phyloP scores from a whole-genome alignment of 768 basidiomycete genomes.

The Tulasnella sp. region DNA sequence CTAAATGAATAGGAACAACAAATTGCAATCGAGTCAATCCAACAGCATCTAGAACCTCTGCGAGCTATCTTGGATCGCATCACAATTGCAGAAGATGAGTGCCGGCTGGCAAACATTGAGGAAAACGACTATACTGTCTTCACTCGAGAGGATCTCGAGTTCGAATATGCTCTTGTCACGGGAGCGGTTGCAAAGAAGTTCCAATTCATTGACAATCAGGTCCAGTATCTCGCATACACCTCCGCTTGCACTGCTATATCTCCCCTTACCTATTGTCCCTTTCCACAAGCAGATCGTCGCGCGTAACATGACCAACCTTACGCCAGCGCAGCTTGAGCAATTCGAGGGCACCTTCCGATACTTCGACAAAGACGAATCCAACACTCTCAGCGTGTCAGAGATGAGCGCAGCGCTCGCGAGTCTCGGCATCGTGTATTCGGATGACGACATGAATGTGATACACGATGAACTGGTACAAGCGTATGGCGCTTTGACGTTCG shows the following conservation, averaged over 20 bases:
- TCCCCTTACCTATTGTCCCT: not conserved
- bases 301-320: slow-evolving; percentile 84
- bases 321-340: slow-evolving; percentile 90
- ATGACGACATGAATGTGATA: slow-evolving; percentile 78
- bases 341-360: slow-evolving; percentile 96
- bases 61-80: slow-evolving; percentile 41
- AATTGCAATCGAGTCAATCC: slow-evolving; percentile 48
- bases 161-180: slow-evolving; percentile 73
- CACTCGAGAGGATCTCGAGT: slow-evolving; percentile 77
- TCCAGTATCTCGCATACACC: too few relatives aligned
- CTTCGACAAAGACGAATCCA: slow-evolving; percentile 88
- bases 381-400: slow-evolving; percentile 73
- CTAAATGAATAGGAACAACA: slow-evolving; percentile 56
- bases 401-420: slow-evolving; percentile 92
- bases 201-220: slow-evolving; percentile 96
- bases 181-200: slow-evolving; percentile 80
- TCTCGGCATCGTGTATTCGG: slow-evolving; percentile 86
- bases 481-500: slow-evolving; percentile 83
- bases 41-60: slow-evolving; percentile 55
- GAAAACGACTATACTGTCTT: slow-evolving; percentile 95
- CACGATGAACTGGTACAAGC: slow-evolving; percentile 67
- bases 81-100: slow-evolving; percentile 57
- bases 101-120: slow-evolving; percentile 80
- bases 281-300: slow-evolving; percentile 93
- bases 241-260: not conserved